Evolutionary conservation across 2,329 filamentous ascomycete species (phyloP).

Genomic region (Fusarium agapanthi): DNA sequence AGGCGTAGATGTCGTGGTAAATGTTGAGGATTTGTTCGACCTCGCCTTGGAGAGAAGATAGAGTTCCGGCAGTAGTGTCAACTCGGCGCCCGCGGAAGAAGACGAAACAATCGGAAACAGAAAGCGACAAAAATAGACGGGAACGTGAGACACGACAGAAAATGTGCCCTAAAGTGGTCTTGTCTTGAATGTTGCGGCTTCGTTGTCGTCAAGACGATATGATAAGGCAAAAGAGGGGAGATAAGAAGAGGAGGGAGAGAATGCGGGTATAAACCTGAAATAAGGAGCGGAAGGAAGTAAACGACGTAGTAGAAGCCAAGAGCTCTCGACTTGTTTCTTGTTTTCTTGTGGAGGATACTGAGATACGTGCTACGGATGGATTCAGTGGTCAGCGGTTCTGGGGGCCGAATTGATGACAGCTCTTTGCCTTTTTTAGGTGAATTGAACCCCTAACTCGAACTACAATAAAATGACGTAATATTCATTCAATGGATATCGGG

Average conservation of each 20-base stretch:
- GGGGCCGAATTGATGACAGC: constrained; percentile 10
- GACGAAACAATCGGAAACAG: background rate
- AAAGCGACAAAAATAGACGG: background rate
- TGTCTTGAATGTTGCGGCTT: background rate
- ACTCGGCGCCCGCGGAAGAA: constrained; percentile 4
- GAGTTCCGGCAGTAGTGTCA: background rate
- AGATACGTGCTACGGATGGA: background rate
- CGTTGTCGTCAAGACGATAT: constrained; percentile 3
- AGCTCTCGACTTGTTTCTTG: constrained; percentile 23
- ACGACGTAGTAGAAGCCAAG: constrained; percentile 21
- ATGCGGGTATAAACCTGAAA: background rate
- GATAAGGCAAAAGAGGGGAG: background rate
- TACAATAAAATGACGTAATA: constrained; percentile 19
- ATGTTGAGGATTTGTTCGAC: constrained; percentile 8
- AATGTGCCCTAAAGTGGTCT: background rate
- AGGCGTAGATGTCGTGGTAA: constrained; percentile 4
- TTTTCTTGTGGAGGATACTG: background rate
- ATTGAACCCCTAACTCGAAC: constrained; percentile 17
- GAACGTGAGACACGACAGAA: constrained; percentile 12
- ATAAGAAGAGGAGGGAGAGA: background rate
- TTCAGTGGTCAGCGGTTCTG: constrained; percentile 1
- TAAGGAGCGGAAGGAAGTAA: background rate
- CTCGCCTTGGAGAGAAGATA: background rate
- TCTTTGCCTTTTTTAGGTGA: background rate
- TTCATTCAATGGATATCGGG: background rate